Evolutionary conservation across 2,329 filamentous ascomycete genomes (phyloP), one percentile per base, ranked within the genome.

Genomic region (Fusarium burgessii): DNA sequence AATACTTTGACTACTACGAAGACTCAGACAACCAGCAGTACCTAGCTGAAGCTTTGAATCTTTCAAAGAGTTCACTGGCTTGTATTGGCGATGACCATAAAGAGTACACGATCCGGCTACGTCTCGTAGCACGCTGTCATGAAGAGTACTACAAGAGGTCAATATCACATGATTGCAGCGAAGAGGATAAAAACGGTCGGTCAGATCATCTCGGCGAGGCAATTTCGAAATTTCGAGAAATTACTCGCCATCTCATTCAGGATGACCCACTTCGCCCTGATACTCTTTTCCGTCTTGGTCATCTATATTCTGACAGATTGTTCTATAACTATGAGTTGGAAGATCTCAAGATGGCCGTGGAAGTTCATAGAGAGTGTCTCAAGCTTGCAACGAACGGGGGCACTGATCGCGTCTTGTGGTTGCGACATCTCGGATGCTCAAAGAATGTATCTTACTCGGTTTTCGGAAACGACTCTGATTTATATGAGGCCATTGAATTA

Each of bases 311-410:
- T 0, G 33, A 58, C 13, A 49, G 51, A 14, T 4, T 58, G 0
- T 58, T 32, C 4, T 50, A 58, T 7, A 50, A 58, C 2, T 58
- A 50, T n/a, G 27, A 33, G 3, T 23, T 58, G 0, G 55, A 50
- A n/a, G 55, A 58, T 1, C 3, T 58, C 9, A 58, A 58, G 1
- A 58, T 58, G 32, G 45, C 55, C 1, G 7, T 58, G 8, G 45
- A 58, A 7, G 25, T 58, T 6, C 55, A 58, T 5, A 43, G 51
- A 11, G 55, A 58, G 0, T 58, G 55, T 6, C 55, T 58, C 2
- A 0, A 7, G 1, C 5, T 49, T 0, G 23, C 33, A 29, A 1
- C 2, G 1, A 32, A 51, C 3, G 8, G 1, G 6, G 3, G 10
- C 2, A 1, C 4, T 0, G 45, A 58, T 2, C 3, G 10, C 4